These are phyloP conservation scores for Tricholoma hemisulphureum DNA, from an alignment of 768 basidiomycete species.

Conservation along the genomic window DNA sequence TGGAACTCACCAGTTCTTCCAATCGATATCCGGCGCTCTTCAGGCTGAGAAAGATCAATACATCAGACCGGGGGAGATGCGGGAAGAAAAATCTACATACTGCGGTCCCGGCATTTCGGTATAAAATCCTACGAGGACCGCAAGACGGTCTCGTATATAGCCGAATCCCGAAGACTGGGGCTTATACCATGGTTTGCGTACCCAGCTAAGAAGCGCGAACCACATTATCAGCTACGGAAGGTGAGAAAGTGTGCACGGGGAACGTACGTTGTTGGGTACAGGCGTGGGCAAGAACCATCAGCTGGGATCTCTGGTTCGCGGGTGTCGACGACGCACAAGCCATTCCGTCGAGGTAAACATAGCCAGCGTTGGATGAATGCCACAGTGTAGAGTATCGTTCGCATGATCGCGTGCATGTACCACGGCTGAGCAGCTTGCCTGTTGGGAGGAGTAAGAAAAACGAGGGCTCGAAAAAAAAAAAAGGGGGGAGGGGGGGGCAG, in stretches of 20 bases:
- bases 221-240: not conserved
- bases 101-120: slow-evolving; percentile 39
- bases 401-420: slow-evolving; percentile 29
- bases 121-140: slow-evolving; percentile 34
- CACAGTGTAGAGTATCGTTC: slow-evolving; percentile 19
- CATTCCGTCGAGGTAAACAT: slow-evolving; percentile 35
- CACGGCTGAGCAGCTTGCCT: slow-evolving; percentile 40
- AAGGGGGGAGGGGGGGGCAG: too few species aligned
- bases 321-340: slow-evolving; percentile 21
- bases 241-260: not conserved
- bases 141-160: slow-evolving; percentile 27
- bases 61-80: not conserved
- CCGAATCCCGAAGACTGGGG: slow-evolving; percentile 31
- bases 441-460: not conserved
- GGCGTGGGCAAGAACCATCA: slow-evolving; percentile 26
- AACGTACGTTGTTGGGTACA: slow-evolving; percentile 36
- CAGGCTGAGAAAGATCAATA: slow-evolving; percentile 18
- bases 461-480: not conserved
- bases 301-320: slow-evolving; percentile 14
- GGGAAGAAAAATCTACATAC: slow-evolving; percentile 21
- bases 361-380: slow-evolving; percentile 38
- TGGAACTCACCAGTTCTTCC: slow-evolving; percentile 39
- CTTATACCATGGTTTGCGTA: slow-evolving; percentile 48
- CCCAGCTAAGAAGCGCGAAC: slow-evolving; percentile 23
- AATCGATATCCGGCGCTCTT: slow-evolving; percentile 41